Base-by-base conservation (phyloP, 2,329 filamentous ascomycete species). In the Penicillium sclerotigenum region DNA sequence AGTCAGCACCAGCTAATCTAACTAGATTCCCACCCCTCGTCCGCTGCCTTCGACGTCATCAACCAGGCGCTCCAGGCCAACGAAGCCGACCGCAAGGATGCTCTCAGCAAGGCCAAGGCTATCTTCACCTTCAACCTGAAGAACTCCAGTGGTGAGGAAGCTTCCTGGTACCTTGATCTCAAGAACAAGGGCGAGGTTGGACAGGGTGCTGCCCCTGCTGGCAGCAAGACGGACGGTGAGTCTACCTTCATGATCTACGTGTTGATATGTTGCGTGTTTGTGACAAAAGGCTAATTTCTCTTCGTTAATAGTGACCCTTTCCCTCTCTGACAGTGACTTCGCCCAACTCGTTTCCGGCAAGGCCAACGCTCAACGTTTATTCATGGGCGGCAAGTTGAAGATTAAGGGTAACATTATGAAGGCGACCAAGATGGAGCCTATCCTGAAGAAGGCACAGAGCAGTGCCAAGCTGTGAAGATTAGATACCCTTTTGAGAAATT, bases 311-410 rank as follows among this genome's bases (percentile, higher is more conserved):
- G 93, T 97, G 58, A 95, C 90, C n/a, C 83, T 97, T 43, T 75
- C 82, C 5, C 84, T 97, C 64, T 89, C 87, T 58, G 94, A 99
- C 61, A 83, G 85, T 56, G 91, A 97, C 77, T 99, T 99, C 72
- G 85, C 80, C 64, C 87, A 88, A 73, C 83, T 99, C 63, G 87
- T 96, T 52, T 71, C 81, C 36, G 94, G 94, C 73, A 91, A 95
- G 81, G 91, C 90, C 68, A 96, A 97, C 72, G 91, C 94, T 55
- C 94, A 99, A 82, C 87, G 87, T 67, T 80, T 99, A 62, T 97
- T 97, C 80, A 97, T 99, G 93, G 85, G 85, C n/a, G 94, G 94
- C 69, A 97, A 96, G 83, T 82, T 99, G 72, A 99, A 97, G 89
- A 85, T 97, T 73, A 95, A 91, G 85, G 94, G 94, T 61, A 91